phyloP scores from a whole-genome alignment of 2,329 filamentous ascomycete species.

The Juglanconis juglandina region DNA sequence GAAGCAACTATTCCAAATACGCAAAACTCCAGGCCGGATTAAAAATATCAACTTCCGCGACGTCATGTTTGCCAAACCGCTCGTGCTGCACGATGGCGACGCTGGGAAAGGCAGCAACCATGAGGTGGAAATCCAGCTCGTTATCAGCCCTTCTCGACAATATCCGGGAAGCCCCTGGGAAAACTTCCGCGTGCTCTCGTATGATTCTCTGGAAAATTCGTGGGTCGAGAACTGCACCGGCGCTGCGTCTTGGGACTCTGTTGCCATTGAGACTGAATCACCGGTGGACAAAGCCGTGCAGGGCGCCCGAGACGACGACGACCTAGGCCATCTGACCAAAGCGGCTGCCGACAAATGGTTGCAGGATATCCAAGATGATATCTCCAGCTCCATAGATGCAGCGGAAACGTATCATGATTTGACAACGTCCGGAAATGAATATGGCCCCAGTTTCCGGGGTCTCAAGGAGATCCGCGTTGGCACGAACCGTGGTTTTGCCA shows the following conservation, averaged over 20 bases:
- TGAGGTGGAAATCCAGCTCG: slow-evolving; percentile 6
- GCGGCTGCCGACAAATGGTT: not conserved
- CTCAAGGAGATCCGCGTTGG: not conserved
- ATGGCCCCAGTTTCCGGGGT: slow-evolving; percentile 1
- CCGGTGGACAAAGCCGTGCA: not conserved
- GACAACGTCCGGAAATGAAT: slow-evolving; percentile 8
- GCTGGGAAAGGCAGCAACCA: not conserved
- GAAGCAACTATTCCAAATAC: slow-evolving; percentile 10
- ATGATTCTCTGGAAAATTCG: not conserved
- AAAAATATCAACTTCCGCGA: not conserved
- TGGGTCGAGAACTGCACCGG: slow-evolving; percentile 10
- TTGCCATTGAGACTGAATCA: not conserved
- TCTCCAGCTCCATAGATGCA: not conserved
- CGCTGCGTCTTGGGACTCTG: not conserved
- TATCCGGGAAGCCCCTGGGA: slow-evolving; percentile 5
- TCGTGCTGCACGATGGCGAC: not conserved
- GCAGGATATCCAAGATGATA: not conserved
- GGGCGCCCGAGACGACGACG: not conserved
- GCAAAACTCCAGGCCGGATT: too few relatives aligned
- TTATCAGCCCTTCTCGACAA: not conserved
- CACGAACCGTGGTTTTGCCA: not conserved
- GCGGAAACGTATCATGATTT: not conserved
- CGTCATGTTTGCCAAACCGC: slow-evolving; percentile 2
- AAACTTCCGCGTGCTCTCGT: slow-evolving; percentile 1
- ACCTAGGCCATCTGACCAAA: not conserved